These are phyloP conservation scores for Neoboletus magnificus DNA, from an alignment of 768 basidiomycete genomes.

Conservation along the genomic window DNA sequence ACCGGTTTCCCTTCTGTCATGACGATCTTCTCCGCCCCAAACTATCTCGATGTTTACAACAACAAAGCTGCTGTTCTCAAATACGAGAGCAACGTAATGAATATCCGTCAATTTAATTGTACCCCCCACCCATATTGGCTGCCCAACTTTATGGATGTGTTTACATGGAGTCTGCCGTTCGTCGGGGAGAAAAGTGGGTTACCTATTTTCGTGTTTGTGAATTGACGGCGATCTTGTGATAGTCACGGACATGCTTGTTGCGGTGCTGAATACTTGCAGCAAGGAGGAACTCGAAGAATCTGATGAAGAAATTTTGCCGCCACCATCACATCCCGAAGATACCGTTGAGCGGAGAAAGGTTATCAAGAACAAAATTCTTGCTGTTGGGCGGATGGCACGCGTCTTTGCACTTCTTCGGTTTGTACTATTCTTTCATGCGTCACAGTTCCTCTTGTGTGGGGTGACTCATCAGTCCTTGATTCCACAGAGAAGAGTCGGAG, in stretches of 20 bases:
- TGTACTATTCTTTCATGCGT: slow-evolving; percentile 27
- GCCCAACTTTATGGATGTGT: slow-evolving; percentile 99
- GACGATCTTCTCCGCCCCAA: slow-evolving; percentile 99
- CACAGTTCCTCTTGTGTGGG: neutral
- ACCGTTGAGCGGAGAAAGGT: slow-evolving; percentile 74
- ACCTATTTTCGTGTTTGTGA: neutral
- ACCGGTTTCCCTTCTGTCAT: slow-evolving; percentile 99
- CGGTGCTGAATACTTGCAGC: slow-evolving; percentile 92
- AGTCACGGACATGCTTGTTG: slow-evolving; percentile 99
- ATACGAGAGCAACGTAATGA: slow-evolving; percentile 98
- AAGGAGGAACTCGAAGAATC: slow-evolving; percentile 94
- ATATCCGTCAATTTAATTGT: slow-evolving; percentile 97
- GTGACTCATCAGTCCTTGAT: neutral
- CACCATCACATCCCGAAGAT: slow-evolving; percentile 40
- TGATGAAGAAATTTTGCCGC: slow-evolving; percentile 43
- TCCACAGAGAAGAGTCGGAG: slow-evolving; percentile 89
- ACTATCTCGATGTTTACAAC: slow-evolving; percentile 97
- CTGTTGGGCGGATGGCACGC: slow-evolving; percentile 93
- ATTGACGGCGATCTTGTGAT: slow-evolving; percentile 2
- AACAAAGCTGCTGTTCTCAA: slow-evolving; percentile 99
- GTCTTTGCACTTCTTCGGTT: slow-evolving; percentile 95
- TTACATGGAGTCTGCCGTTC: slow-evolving; percentile 98
- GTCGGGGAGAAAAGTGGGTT: slow-evolving; percentile 92
- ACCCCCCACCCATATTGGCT: slow-evolving; percentile 97
- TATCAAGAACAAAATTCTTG: slow-evolving; percentile 98